A percentile compares a stretch with the other conserved stretches of the same genome.
phyloP scores from a whole-genome alignment of 2,329 filamentous ascomycete genomes.

The Pseudocercospora musae region DNA sequence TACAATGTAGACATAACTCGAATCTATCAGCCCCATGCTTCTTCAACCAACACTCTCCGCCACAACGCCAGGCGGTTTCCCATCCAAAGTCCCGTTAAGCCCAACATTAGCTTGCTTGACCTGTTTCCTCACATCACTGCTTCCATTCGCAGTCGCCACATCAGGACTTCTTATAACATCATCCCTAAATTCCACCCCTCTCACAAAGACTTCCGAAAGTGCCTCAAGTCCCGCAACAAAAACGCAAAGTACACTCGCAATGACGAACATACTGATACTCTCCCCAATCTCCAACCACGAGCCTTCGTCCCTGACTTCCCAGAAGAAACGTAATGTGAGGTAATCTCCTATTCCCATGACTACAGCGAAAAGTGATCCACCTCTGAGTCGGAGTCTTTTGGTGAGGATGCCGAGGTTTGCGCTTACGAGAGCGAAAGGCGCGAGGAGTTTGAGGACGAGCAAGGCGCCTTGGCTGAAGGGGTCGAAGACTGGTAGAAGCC shows the following conservation, averaged over 20 bases:
- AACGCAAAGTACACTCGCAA: slow-evolving; percentile 82
- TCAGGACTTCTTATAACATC: too few relatives aligned
- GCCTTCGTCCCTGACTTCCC: slow-evolving; percentile 93
- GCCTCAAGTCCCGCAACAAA: slow-evolving; percentile 88
- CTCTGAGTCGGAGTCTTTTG: slow-evolving; percentile 74
- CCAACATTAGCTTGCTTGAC: not conserved
- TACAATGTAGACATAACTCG: too few relatives aligned
- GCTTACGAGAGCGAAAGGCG: slow-evolving; percentile 88
- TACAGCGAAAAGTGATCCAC: slow-evolving; percentile 87
- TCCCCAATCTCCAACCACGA: slow-evolving; percentile 97
- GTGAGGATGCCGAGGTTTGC: slow-evolving; percentile 94
- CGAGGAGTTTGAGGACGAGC: slow-evolving; percentile 82
- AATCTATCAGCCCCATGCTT: too few relatives aligned
- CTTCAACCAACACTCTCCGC: not conserved
- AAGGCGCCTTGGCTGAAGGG: slow-evolving; percentile 88
- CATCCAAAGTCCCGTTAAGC: slow-evolving; percentile 9
- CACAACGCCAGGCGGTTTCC: not conserved
- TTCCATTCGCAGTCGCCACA: not conserved
- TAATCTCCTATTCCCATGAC: slow-evolving; percentile 90
- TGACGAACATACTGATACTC: slow-evolving; percentile 92
- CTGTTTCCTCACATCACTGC: not conserved
- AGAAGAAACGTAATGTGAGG: slow-evolving; percentile 94
- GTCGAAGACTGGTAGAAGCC: slow-evolving; percentile 87
- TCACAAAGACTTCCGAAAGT: slow-evolving; percentile 77
- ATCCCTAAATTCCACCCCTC: slow-evolving; percentile 67